Evolutionary conservation across 2,329 filamentous ascomycete genomes (phyloP), one percentile per base, ranked within the genome.

Genomic region (Talaromyces amestolkiae): DNA sequence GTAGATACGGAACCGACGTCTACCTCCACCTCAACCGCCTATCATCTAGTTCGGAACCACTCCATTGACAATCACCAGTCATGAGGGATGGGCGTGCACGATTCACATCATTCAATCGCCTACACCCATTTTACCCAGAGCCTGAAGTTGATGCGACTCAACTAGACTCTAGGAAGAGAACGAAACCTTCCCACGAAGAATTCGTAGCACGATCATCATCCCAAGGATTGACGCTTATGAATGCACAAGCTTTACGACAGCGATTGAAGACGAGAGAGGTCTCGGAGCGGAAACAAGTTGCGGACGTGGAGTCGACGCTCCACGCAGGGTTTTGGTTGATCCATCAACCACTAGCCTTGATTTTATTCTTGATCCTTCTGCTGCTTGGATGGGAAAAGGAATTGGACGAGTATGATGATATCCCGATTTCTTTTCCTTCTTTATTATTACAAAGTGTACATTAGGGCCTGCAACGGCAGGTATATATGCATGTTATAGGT

Each of bases 21-120:
- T 99, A 99, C 81, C 90, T 99, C 58, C 95, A 99, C 78, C 87
- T 99, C 60, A 99, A 99, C 82, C 88, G 95, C 64, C 86, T 99
- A 31, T 97, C 93, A 51, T 97, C 92, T 70, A 97, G 92, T 43
- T 97, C 93, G 31, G 95, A 99, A 79, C 95, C 95, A 70, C 84
- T 99, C 61, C 94, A 97, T 91, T 98, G 95, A 87, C 81, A 82
- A 83, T 86, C 87, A 93, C 89, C 90, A 85, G 90, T 92, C 90
- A 93, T 89, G 89, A 92, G 90, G 86, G 90, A 89, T 80, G 86
- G 85, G 77, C 84, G 82, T 80, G 74, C 76, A 68, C 72, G 75
- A 70, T 77, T 78, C 73, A 77, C 74, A 63, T 77, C 76, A 69
- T 76, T 76, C 69, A 75, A 76, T 69, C 75, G 77, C 70, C 73